Conservation (phyloP, 106 monocot genomes). For the Cymbidium sinense region DNA sequence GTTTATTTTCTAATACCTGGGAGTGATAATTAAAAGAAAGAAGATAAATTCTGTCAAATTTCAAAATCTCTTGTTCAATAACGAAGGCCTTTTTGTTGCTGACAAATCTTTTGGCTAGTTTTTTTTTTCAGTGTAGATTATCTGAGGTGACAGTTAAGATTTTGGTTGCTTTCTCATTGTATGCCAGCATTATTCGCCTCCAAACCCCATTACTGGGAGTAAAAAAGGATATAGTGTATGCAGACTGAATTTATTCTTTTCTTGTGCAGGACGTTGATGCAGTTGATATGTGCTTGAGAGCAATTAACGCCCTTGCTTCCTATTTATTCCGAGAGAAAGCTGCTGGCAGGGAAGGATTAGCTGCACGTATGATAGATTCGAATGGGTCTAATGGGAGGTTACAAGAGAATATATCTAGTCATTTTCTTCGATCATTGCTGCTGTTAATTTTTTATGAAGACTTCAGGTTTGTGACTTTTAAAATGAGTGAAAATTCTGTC, state of each 20-base stretch:
- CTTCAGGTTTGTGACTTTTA: conserved; percentile 59
- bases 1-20: too few species aligned
- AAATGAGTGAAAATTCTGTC: background rate
- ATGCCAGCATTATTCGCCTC: too few species aligned
- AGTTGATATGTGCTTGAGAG: conserved; percentile 81
- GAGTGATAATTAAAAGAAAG: too few species aligned
- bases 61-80: too few species aligned
- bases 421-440: conserved; percentile 68
- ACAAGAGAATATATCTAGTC: conserved; percentile 51
- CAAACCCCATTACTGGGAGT: too few species aligned
- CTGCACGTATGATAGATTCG: conserved; percentile 24
- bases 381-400: conserved; percentile 35
- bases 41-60: too few species aligned
- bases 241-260: background rate
- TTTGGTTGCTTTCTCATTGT: too few species aligned
- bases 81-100: too few species aligned
- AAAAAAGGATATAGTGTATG: background rate
- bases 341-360: conserved; percentile 51
- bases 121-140: too few species aligned
- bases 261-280: conserved; percentile 72
- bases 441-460: conserved; percentile 73
- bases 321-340: conserved; percentile 69
- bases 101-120: too few species aligned
- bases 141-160: too few species aligned
- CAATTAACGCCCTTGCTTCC: conserved; percentile 82